phyloP scores from a whole-genome alignment of 2,329 filamentous ascomycete species.

The Fusarium burgessii region DNA sequence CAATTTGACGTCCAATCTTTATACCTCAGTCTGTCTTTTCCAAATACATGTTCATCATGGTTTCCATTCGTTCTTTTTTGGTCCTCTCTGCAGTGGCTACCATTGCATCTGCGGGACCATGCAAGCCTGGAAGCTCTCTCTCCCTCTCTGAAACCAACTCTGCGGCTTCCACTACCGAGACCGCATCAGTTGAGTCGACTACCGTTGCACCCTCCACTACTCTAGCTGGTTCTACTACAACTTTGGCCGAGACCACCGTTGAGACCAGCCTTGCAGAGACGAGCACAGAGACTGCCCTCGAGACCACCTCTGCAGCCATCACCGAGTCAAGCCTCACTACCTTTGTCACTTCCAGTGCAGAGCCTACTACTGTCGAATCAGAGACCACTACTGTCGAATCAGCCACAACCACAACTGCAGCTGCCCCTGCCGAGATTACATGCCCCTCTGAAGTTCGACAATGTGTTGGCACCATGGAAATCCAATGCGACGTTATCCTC shows the following conservation, averaged over 20 bases:
- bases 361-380: background rate
- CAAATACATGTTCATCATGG: background rate
- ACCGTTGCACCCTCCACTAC: rapidly evolving
- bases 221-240: background rate
- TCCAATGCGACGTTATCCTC: background rate
- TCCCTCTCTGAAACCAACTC: rapidly evolving
- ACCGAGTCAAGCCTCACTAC: background rate
- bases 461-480: background rate
- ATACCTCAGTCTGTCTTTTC: background rate
- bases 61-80: background rate
- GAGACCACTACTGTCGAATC: background rate
- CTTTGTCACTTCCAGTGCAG: background rate
- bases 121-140: background rate
- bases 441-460: background rate
- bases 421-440: rapidly evolving
- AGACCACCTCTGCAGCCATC: background rate
- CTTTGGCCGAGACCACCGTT: rapidly evolving
- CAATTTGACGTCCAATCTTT: background rate
- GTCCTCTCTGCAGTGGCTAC: rapidly evolving
- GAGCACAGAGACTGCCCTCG: background rate
- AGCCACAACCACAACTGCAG: background rate
- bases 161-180: background rate
- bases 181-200: background rate
- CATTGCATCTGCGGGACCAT: background rate
- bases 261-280: background rate